Conservation (phyloP, 495 filamentous ascomycete genomes). For the Neurospora cerealis region DNA sequence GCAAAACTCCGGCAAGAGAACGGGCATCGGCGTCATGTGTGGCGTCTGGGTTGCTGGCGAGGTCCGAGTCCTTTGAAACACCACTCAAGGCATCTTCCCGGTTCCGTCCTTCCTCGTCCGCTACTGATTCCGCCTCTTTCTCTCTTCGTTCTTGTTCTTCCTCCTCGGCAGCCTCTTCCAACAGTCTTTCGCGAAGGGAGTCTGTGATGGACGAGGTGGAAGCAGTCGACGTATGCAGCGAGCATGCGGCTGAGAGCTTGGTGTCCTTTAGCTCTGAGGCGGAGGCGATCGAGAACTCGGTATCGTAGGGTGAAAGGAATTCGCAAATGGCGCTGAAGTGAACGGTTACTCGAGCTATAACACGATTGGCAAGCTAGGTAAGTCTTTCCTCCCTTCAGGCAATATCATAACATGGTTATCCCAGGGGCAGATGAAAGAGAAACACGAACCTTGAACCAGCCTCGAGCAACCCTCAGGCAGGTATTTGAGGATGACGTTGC, state of each 20-base stretch:
- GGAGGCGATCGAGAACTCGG: slow-evolving; percentile 59
- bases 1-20: slow-evolving; percentile 26
- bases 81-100: background rate
- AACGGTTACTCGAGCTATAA: slow-evolving; percentile 77
- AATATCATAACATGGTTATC: background rate
- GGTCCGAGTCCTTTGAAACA: slow-evolving; percentile 24
- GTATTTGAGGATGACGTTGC: slow-evolving; percentile 87
- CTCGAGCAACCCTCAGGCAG: slow-evolving; percentile 84
- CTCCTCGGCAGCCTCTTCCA: slow-evolving; percentile 91
- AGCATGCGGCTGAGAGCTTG: slow-evolving; percentile 77
- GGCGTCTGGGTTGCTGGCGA: slow-evolving; percentile 27
- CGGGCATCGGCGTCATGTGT: slow-evolving; percentile 33
- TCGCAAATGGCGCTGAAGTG: slow-evolving; percentile 84
- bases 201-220: slow-evolving; percentile 81
- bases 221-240: slow-evolving; percentile 78
- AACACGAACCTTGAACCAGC: slow-evolving; percentile 69
- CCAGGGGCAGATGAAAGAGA: slow-evolving; percentile 1
- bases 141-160: slow-evolving; percentile 47
- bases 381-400: slow-evolving; percentile 3
- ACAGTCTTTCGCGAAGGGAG: slow-evolving; percentile 60
- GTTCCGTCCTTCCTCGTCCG: slow-evolving; percentile 27
- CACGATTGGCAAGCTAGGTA: slow-evolving; percentile 1
- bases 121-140: slow-evolving; percentile 36
- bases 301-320: slow-evolving; percentile 80
- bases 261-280: slow-evolving; percentile 78